Base-by-base conservation (phyloP, 2,329 filamentous ascomycete species). In the Colletotrichum tofieldiae region DNA sequence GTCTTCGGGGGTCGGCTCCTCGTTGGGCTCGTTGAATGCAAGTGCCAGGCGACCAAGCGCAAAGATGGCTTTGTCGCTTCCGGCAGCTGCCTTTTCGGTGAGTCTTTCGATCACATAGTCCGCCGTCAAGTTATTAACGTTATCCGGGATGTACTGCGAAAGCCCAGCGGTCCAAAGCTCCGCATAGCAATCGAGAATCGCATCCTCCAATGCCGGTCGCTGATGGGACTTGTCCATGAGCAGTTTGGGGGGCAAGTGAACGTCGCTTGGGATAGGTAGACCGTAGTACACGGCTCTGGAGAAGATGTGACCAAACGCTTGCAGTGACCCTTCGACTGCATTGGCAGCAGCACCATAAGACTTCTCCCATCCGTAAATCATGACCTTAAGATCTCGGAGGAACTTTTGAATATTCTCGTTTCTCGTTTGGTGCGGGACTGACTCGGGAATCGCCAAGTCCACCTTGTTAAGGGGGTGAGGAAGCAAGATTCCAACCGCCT, bases 21-120 rank as follows among this genome's bases (percentile, higher is more conserved):
- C 77, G 5, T 79, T 75, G 0, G 78, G 75, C 51, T 85, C 81
- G 43, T 88, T 84, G 3, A 91, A 81, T 1, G 92, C 89, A 64
- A 94, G 88, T 0, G 93, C 91, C 3, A 98, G 84, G 59, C 93
- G 89, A 0, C 96, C 96, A 6, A 98, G 85, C 3, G 94, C 91
- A n/a, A 89, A 82, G 61, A 98, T 96, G 0, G 96, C 93, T 68
- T 89, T 91, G 77, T 97, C 95, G 68, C 94, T 93, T 11, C 94
- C 93, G 69, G 93, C 91, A 79, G 95, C 96, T 12, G 94, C 92
- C 72, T 92, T 89, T 0, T 87, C 84, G 7, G 89, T 86, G 0
- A 98, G 84, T 8, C 90, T 88, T 23, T 92, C 87, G 32, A 92
- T 85, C 18, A 95, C 84, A 1, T 86, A 80, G 37, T 80, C 81